These are phyloP conservation scores for Aspergillus latus DNA, from an alignment of 2,329 filamentous ascomycete genomes.

Conservation along the genomic window DNA sequence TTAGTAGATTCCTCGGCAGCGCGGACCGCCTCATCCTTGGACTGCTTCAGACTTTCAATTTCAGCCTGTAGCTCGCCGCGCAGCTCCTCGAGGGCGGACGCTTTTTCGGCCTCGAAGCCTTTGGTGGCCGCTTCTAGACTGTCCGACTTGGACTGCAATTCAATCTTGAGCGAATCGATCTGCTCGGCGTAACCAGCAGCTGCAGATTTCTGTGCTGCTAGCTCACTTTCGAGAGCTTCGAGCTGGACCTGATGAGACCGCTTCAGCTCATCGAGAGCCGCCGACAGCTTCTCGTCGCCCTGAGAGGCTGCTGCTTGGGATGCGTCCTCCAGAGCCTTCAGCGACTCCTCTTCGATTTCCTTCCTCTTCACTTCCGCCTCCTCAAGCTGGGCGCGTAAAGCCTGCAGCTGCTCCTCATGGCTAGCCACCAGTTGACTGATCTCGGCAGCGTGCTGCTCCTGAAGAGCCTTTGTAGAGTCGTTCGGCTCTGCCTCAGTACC, in stretches of 20 bases:
- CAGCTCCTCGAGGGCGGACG: slow-evolving; percentile 30
- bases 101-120: slow-evolving; percentile 32
- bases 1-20: slow-evolving; percentile 36
- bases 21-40: slow-evolving; percentile 38
- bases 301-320: slow-evolving; percentile 36
- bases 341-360: slow-evolving; percentile 38
- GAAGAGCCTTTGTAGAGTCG: slow-evolving; percentile 26
- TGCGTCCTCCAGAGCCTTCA: slow-evolving; percentile 41
- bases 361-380: slow-evolving; percentile 39
- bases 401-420: slow-evolving; percentile 36
- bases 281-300: slow-evolving; percentile 36
- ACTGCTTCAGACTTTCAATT: slow-evolving; percentile 33
- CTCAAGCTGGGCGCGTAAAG: slow-evolving; percentile 34
- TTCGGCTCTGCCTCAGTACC: slow-evolving; percentile 24
- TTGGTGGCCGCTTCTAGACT: slow-evolving; percentile 30
- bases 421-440: slow-evolving; percentile 33
- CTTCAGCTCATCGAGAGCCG: slow-evolving; percentile 41
- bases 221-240: slow-evolving; percentile 36
- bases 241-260: slow-evolving; percentile 36
- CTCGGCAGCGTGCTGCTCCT: slow-evolving; percentile 34
- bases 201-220: slow-evolving; percentile 35
- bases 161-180: slow-evolving; percentile 31
- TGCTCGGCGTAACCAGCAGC: slow-evolving; percentile 31
- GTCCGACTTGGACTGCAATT: slow-evolving; percentile 33
- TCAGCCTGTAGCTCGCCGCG: slow-evolving; percentile 40